Evolutionary conservation across 2,329 filamentous ascomycete genomes (phyloP).

Genomic region (Hypoxylon sp.): DNA sequence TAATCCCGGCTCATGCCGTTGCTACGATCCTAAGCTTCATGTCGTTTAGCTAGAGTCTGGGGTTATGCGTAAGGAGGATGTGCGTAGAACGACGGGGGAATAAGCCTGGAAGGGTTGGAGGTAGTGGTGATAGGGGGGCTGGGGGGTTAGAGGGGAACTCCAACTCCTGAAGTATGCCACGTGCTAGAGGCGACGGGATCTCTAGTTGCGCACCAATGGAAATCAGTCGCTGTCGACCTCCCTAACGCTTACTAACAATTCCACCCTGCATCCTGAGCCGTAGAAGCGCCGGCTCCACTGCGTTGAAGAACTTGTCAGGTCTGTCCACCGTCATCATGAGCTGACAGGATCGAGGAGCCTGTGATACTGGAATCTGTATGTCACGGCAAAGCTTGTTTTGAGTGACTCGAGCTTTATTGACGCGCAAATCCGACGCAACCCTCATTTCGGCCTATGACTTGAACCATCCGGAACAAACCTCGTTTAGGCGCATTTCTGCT

Average conservation of each 20-base stretch:
- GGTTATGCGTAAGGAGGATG: conserved; percentile 14
- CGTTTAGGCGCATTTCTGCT: conserved; percentile 8
- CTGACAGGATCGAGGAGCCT: conserved; percentile 9
- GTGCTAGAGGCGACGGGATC: conserved; percentile 30
- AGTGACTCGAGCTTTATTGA: conserved; percentile 16
- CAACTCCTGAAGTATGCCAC: conserved; percentile 36
- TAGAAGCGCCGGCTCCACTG: conserved; percentile 42
- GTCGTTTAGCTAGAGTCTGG: conserved; percentile 26
- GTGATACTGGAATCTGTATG: neutral
- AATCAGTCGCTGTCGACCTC: conserved; percentile 21
- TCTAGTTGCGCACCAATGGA: conserved; percentile 41
- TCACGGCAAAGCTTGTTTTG: conserved; percentile 5
- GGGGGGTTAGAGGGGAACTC: conserved; percentile 20
- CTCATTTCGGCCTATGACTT: conserved; percentile 10
- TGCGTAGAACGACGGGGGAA: conserved; percentile 10
- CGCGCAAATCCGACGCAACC: conserved; percentile 9
- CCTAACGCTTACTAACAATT: conserved; percentile 37
- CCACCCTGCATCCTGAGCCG: conserved; percentile 34
- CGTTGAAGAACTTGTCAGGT: conserved; percentile 22
- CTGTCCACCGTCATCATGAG: conserved; percentile 14
- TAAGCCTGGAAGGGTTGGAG: conserved; percentile 21
- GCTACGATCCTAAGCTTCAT: conserved; percentile 32
- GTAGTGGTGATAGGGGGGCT: conserved; percentile 6
- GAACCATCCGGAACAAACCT: conserved; percentile 7
- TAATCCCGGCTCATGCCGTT: conserved; percentile 41